These are phyloP conservation scores for Fibroporia radiculosa DNA, from an alignment of 768 basidiomycete species.

Conservation along the genomic window DNA sequence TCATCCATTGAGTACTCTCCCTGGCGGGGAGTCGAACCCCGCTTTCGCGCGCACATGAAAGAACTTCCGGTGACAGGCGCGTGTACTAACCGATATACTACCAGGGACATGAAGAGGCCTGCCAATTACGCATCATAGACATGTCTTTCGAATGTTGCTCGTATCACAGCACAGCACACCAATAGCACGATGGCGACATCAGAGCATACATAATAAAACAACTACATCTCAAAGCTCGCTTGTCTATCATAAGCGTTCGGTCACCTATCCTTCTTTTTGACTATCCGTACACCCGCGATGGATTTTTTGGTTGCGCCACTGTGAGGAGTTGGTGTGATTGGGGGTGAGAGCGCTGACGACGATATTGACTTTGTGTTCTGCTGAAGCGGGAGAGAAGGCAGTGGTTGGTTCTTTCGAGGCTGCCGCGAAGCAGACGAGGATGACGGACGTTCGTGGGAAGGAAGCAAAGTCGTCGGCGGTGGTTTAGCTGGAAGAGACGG, in stretches of 20 bases:
- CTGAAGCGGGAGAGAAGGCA: constrained; percentile 10
- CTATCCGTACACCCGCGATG: constrained; percentile 10
- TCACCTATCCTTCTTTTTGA: constrained; percentile 10
- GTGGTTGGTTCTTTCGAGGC: not conserved
- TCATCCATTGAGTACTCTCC: constrained; percentile 8
- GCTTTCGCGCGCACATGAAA: constrained; percentile 26
- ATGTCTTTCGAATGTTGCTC: too few species aligned
- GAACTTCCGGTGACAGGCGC: constrained; percentile 11
- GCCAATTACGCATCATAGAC: too few species aligned
- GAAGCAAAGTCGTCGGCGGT: constrained; percentile 4
- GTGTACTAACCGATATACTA: constrained; percentile 14
- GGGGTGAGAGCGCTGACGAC: not conserved
- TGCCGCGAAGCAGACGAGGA: not conserved
- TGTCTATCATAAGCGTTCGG: too few species aligned
- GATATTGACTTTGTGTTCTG: not conserved
- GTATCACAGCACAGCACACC: too few species aligned
- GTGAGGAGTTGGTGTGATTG: not conserved
- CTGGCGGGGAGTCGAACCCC: constrained; percentile 29
- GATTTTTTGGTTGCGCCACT: constrained; percentile 3
- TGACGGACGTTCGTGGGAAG: constrained; percentile 1
- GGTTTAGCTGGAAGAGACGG: constrained; percentile 27
- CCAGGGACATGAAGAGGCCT: constrained; percentile 1
- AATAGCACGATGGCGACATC: too few species aligned
- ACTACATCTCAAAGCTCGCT: too few species aligned
- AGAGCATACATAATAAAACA: too few species aligned